Base-by-base conservation (phyloP, 805 yeast species). In the Starmerella ratchasimensis region DNA sequence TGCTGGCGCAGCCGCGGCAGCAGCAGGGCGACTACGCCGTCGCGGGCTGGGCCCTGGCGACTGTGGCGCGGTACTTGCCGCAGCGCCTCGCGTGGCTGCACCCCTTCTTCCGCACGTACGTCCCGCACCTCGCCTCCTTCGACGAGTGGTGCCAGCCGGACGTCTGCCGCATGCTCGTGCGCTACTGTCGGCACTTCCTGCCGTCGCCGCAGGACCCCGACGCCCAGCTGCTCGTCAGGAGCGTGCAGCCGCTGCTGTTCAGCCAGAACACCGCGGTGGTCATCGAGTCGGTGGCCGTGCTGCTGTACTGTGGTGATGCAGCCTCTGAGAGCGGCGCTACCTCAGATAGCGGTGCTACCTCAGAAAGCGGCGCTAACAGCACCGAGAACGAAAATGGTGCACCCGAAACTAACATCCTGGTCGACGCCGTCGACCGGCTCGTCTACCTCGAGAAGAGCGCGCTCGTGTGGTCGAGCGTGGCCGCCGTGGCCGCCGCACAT, bases 131-230 rank as follows among this genome's bases (percentile, higher is more conserved):
- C 11, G 46, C 51, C 0, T 63, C 67, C 1, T 63, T 88, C 38
- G 93, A 84, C 41, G 77, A 76, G 37, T 81, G 84, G 79, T 60
- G 82, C 7, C 84, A 80, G 50, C 56, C 67, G 0, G 52, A 62
- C 9, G 55, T 75, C 13, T 59, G 82, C 16, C 80, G 80, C 33
- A 47, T 80, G 4, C 60, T 86, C 34, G 69, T 76, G 0, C 71
- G 72, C 36, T 90, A 90, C 55, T 63, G 73, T 24, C 68, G 84
- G 37, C 48, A 57, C 6, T 84, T 66, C 52, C 52, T 84, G 26
- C 68, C 74, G 3, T 61, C 65, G 34, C 80, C 90, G 2, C 59
- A 37, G 3, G 47, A 79, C 47, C 54, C 63, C 0, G 95, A 84
- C 53, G 55, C 79, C 32, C 52, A 63, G 19, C 54, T 71, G 4